phyloP scores from a whole-genome alignment of 805 yeast species.

The Lipomyces chichibuensis region DNA sequence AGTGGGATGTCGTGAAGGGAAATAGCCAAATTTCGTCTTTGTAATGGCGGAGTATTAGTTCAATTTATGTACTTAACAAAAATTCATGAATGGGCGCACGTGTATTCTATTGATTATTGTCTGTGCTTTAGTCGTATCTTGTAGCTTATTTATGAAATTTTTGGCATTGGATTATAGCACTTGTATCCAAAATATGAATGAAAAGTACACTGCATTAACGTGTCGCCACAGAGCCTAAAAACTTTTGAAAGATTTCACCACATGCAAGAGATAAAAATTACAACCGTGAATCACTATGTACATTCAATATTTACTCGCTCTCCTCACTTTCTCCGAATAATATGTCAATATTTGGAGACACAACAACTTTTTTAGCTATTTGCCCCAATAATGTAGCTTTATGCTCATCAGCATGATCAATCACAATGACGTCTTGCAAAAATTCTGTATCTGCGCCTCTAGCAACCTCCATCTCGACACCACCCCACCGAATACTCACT shows the following conservation, averaged over 20 bases:
- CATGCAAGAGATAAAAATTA: background rate
- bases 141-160: background rate
- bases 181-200: background rate
- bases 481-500: constrained; percentile 72
- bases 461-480: constrained; percentile 65
- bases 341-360: constrained; percentile 53
- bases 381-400: constrained; percentile 57
- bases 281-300: background rate
- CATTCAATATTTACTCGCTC: constrained; percentile 3
- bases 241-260: background rate
- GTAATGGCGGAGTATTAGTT: background rate
- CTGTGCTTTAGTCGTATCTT: background rate
- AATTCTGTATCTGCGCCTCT: constrained; percentile 71
- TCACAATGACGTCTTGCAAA: constrained; percentile 69
- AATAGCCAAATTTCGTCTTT: background rate
- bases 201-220: background rate
- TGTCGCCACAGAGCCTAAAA: background rate
- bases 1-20: background rate
- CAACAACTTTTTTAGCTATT: constrained; percentile 59
- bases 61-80: background rate
- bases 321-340: constrained; percentile 18
- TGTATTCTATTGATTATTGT: background rate
- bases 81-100: background rate
- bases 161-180: background rate
- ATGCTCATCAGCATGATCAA: constrained; percentile 50